Evolutionary conservation across 108 stramenopile genomes (phyloP), one percentile per base, ranked within the genome.

Genomic region (Pelagomonas calceolata): DNA sequence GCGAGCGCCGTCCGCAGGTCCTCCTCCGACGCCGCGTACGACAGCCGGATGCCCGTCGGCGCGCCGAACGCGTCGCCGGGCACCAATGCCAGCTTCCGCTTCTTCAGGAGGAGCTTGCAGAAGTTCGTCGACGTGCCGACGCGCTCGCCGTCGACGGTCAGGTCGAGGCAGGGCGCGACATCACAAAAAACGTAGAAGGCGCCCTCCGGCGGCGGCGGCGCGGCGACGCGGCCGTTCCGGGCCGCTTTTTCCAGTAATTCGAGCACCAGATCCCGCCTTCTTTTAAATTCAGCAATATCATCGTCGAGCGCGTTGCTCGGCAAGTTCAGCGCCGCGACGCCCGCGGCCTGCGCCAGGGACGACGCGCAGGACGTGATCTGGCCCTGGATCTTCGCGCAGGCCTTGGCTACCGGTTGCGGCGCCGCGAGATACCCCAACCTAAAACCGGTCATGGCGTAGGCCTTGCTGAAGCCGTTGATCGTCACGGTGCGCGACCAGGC

Each of bases 371-470:
- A 89, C 29, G 94, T 97, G 34, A 94, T 77, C 80, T 95, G 94
- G 18, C 90, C 88, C 76, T 95, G 94, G 32, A 95, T 78, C 30
- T 85, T 91, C 14, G 89, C 81, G 15, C 79, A 80, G 0, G 94
- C 92, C 73, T 86, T 86, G 37, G 88, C 88, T 69, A 91, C 72
- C 34, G 71, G 64, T 30, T 69, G 68, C 0, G 90, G 88, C 18
- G 91, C 90, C 15, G 92, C 93, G 66, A 94, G 67, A 70, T 98
- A 95, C 32, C 94, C 95, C 43, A 98, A 74, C 51, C 97, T 79
- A 65, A 91, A 87, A 32, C 97, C 97, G 21, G 97, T 98, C 97
- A 98, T 98, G 75, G 95, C 94, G 75, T 95, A 88, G 15, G 92
- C 85, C 84, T 98, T 98, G 69, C 86, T 87, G 71, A 95, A 96